phyloP scores from a whole-genome alignment of 2,329 filamentous ascomycete species.

The Cordyceps javanica region DNA sequence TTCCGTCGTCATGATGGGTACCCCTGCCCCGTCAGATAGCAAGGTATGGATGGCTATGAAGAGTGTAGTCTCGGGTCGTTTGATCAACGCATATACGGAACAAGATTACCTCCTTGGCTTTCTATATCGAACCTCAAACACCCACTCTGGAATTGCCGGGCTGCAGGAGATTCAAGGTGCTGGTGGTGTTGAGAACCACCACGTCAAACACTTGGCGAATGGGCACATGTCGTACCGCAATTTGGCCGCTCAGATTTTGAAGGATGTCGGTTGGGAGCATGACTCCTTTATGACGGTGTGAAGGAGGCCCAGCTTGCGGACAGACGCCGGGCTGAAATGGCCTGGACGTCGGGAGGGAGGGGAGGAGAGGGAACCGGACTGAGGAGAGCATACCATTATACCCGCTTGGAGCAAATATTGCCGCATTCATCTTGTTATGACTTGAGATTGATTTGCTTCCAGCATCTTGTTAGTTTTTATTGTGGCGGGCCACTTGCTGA shows the following conservation, averaged over 20 bases:
- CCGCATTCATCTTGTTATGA: constrained; percentile 8
- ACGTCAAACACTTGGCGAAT: constrained; percentile 58
- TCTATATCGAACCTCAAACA: constrained; percentile 74
- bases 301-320: not conserved
- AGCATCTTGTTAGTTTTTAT: not conserved
- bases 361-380: not conserved
- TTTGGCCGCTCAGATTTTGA: constrained; percentile 60
- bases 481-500: not conserved
- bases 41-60: constrained; percentile 72
- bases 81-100: constrained; percentile 87
- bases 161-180: constrained; percentile 68
- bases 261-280: constrained; percentile 63
- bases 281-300: constrained; percentile 33
- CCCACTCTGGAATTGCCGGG: constrained; percentile 79
- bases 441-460: constrained; percentile 10
- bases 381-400: not conserved
- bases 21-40: constrained; percentile 67
- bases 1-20: constrained; percentile 76
- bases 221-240: constrained; percentile 67
- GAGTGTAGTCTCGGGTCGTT: constrained; percentile 70
- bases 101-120: constrained; percentile 87
- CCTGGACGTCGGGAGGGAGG: not conserved
- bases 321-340: not conserved
- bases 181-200: constrained; percentile 59
- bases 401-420: constrained; percentile 11